These are phyloP conservation scores for Hanseniaspora clermontiae DNA, from an alignment of 805 yeast genomes.

Conservation along the genomic window DNA sequence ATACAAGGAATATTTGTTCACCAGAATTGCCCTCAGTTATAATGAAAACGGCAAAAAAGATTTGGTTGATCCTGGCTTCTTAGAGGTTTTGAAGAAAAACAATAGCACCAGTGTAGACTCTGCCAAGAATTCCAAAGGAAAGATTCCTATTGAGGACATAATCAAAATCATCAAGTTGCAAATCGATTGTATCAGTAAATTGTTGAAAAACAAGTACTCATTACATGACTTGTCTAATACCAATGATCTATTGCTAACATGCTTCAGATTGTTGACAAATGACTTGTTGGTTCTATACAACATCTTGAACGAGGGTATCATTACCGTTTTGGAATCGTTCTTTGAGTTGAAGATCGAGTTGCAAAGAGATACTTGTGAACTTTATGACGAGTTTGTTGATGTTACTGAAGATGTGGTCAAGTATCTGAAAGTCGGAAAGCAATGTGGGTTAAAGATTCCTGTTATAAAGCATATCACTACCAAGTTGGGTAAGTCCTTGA, in stretches of 20 bases:
- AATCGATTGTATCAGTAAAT: slow-evolving; percentile 31
- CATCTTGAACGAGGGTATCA: slow-evolving; percentile 88
- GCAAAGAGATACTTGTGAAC: slow-evolving; percentile 73
- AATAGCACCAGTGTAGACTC: not conserved
- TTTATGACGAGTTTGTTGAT: slow-evolving; percentile 74
- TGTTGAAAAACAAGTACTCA: slow-evolving; percentile 59
- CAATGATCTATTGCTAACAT: slow-evolving; percentile 71
- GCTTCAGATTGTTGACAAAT: slow-evolving; percentile 79
- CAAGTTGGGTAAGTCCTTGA: slow-evolving; percentile 71
- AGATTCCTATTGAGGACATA: not conserved
- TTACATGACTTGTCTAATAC: slow-evolving; percentile 55
- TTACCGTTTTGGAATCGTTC: slow-evolving; percentile 82
- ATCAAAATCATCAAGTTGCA: slow-evolving; percentile 1
- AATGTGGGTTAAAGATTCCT: slow-evolving; percentile 84
- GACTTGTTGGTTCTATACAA: slow-evolving; percentile 80
- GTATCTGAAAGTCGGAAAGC: slow-evolving; percentile 77
- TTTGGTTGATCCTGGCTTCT: slow-evolving; percentile 30
- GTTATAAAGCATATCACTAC: slow-evolving; percentile 96
- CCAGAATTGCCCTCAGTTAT: slow-evolving; percentile 5
- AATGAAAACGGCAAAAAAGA: slow-evolving; percentile 5
- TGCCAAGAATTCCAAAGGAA: not conserved
- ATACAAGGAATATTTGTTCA: slow-evolving; percentile 58
- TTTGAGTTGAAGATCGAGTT: slow-evolving; percentile 81
- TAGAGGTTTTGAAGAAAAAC: slow-evolving; percentile 1
- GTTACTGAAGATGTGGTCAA: slow-evolving; percentile 79